phyloP scores from a whole-genome alignment of 805 yeast genomes.

The Torulaspora gathmanii region DNA sequence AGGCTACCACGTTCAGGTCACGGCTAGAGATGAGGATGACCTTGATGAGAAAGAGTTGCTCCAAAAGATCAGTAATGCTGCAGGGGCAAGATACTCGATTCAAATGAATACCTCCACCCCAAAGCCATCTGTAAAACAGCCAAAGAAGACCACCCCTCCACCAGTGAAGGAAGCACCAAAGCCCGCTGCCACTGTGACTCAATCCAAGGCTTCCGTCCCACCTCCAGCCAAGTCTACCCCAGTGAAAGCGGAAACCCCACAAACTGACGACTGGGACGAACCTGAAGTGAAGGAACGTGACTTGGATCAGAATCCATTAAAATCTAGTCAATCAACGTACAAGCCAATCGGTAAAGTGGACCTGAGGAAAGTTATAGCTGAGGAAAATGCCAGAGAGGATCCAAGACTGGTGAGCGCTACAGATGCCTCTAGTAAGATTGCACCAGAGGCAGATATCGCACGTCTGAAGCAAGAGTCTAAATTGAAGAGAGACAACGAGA shows the following conservation, averaged over 20 bases:
- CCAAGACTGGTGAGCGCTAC: constrained; percentile 38
- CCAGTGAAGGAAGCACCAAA: constrained; percentile 18
- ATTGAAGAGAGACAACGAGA: constrained; percentile 36
- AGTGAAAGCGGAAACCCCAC: constrained; percentile 13
- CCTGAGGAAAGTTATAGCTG: constrained; percentile 41
- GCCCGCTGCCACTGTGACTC: constrained; percentile 21
- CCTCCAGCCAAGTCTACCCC: constrained; percentile 15
- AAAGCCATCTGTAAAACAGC: constrained; percentile 19
- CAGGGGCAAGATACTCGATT: constrained; percentile 90
- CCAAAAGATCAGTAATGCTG: constrained; percentile 76
- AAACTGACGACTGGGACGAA: constrained; percentile 44
- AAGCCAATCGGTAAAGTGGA: constrained; percentile 63
- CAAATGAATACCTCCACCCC: constrained; percentile 38
- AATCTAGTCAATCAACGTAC: constrained; percentile 45
- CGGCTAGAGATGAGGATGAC: constrained; percentile 93
- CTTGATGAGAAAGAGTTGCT: constrained; percentile 73
- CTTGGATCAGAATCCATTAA: constrained; percentile 44
- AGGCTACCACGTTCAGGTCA: constrained; percentile 92
- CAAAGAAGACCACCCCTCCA: constrained; percentile 16
- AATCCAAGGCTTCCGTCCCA: constrained; percentile 10
- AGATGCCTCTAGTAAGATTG: constrained; percentile 18
- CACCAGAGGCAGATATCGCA: constrained; percentile 35
- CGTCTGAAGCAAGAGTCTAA: constrained; percentile 36
- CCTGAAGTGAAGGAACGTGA: constrained; percentile 47
- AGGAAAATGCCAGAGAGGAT: constrained; percentile 41